Percentiles rank a stretch among this genome's conserved stretches.
Evolutionary conservation across 2,329 filamentous ascomycete species (phyloP).

Genomic region (Aschersonia sp.): DNA sequence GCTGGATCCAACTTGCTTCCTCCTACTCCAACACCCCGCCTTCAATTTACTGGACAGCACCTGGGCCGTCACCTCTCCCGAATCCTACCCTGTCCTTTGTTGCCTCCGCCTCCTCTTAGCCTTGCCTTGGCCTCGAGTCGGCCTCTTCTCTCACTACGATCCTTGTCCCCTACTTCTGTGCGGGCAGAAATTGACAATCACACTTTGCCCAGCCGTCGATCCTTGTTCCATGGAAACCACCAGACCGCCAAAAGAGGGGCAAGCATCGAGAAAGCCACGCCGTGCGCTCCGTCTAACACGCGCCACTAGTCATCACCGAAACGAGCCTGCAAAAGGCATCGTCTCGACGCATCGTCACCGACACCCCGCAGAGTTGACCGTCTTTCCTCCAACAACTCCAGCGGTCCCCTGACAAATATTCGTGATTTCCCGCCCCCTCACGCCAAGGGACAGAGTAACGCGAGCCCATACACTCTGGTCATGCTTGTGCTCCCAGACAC

Average conservation of each 20-base stretch:
- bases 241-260: not conserved
- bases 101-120: not conserved
- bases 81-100: not conserved
- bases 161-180: not conserved
- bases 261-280: not conserved
- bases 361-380: slow-evolving; percentile 1
- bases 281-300: not conserved
- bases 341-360: not conserved
- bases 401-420: not conserved
- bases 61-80: not conserved
- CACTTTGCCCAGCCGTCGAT: not conserved
- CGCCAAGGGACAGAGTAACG: slow-evolving; percentile 1
- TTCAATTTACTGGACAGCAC: not conserved
- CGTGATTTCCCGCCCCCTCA: slow-evolving; percentile 1
- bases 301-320: no score
- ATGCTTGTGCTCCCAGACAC: slow-evolving; percentile 10
- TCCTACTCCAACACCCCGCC: no score
- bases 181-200: not conserved
- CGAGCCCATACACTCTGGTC: slow-evolving; percentile 1
- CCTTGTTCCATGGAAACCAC: not conserved
- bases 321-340: not conserved
- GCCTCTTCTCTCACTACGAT: not conserved
- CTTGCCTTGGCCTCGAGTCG: not conserved
- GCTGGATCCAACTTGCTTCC: no score
- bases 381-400: slow-evolving; percentile 4